Conservation (phyloP, 345 rosid genomes). For the Brassica nigra region DNA sequence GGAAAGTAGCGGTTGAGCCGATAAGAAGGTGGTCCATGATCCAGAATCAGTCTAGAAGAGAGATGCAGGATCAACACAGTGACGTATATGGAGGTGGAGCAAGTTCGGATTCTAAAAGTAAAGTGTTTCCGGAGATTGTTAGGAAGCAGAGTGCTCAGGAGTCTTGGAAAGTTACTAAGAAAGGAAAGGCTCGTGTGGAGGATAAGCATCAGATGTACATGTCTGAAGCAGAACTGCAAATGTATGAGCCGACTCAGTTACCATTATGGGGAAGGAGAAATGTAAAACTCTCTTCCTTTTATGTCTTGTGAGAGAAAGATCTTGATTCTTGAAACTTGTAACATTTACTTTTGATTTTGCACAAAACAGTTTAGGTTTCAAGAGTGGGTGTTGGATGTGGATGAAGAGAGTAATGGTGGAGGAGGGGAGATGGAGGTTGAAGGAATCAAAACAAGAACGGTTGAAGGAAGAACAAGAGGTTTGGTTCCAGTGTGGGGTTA, state of each 20-base stretch:
- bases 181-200: neutral
- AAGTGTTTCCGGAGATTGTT: neutral
- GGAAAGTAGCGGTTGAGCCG: neutral
- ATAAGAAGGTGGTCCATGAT: neutral
- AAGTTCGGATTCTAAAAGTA: neutral
- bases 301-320: neutral
- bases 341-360: neutral
- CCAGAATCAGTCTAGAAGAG: neutral
- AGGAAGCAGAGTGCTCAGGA: neutral
- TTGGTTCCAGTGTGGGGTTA: constrained; percentile 70
- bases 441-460: constrained; percentile 53
- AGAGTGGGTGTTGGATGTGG: constrained; percentile 44
- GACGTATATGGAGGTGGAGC: neutral
- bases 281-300: neutral
- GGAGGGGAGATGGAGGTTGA: constrained; percentile 76
- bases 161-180: neutral
- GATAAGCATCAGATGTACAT: neutral
- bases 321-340: neutral
- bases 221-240: neutral
- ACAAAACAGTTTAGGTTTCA: constrained; percentile 45
- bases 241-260: neutral
- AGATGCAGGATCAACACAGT: neutral
- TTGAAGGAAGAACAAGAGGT: constrained; percentile 68
- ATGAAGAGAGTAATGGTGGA: constrained; percentile 45
- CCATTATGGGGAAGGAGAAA: constrained; percentile 1